phyloP scores from a whole-genome alignment of 306 rosid species.

The Begonia peltatifolia region DNA sequence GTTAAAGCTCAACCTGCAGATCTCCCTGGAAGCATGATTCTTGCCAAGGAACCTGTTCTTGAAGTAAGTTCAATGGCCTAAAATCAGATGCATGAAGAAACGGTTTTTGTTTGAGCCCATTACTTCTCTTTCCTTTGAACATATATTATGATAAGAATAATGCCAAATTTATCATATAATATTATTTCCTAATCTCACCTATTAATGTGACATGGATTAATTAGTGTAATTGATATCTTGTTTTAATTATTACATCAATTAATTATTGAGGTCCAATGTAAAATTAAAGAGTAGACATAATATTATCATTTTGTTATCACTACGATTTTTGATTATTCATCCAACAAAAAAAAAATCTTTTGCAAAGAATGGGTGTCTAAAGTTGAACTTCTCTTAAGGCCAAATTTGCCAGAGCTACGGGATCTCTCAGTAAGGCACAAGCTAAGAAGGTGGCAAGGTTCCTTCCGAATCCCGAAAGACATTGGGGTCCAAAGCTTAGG shows the following conservation, averaged over 20 bases:
- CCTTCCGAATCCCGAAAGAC: conserved; percentile 93
- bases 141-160: neutral
- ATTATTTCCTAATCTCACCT: too few relatives aligned
- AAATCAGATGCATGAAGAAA: neutral
- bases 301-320: too few relatives aligned
- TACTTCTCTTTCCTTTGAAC: neutral
- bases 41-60: conserved; percentile 83
- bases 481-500: conserved; percentile 95
- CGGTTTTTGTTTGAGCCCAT: neutral
- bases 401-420: conserved; percentile 74
- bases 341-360: too few relatives aligned
- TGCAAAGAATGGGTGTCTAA: neutral
- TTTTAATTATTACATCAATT: too few relatives aligned
- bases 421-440: conserved; percentile 91
- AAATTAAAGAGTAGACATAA: too few relatives aligned
- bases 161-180: neutral
- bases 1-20: conserved; percentile 82
- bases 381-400: conserved; percentile 32
- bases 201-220: too few relatives aligned
- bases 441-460: conserved; percentile 78
- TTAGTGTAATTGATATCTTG: too few relatives aligned
- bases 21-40: conserved; percentile 75
- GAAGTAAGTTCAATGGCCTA: conserved; percentile 37
- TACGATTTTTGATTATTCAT: too few relatives aligned
- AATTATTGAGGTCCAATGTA: too few relatives aligned